These are phyloP conservation scores for Cladobotryum protrusum DNA, from an alignment of 2,329 filamentous ascomycete genomes.

Conservation along the genomic window DNA sequence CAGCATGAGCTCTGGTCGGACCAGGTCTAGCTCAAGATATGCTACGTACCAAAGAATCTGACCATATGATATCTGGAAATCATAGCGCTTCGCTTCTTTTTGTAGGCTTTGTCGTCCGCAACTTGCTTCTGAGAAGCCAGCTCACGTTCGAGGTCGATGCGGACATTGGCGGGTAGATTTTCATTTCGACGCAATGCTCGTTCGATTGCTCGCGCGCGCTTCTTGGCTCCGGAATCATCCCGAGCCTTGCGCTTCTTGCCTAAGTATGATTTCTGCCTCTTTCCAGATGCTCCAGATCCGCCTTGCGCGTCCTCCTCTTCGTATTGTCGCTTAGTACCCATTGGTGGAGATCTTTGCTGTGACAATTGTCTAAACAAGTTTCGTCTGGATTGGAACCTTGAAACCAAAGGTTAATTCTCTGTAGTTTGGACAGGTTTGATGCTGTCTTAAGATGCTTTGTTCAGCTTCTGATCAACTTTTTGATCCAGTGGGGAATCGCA, in stretches of 20 bases:
- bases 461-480: too few relatives aligned
- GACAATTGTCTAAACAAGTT: neutral
- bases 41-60: conserved; percentile 65
- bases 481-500: too few relatives aligned
- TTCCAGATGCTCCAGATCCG: conserved; percentile 12
- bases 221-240: conserved; percentile 57
- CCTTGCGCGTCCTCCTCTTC: conserved; percentile 20
- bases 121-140: conserved; percentile 60
- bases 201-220: conserved; percentile 63
- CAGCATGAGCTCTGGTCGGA: conserved; percentile 2
- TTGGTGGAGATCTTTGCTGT: conserved; percentile 9
- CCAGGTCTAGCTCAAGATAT: neutral
- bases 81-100: conserved; percentile 61
- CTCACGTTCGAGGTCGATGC: conserved; percentile 66
- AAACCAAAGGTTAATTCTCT: neutral
- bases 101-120: conserved; percentile 51
- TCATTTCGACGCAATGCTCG: conserved; percentile 56
- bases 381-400: neutral
- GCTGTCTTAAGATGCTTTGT: too few relatives aligned
- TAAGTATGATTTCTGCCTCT: conserved; percentile 29
- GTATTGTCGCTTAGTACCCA: conserved; percentile 28
- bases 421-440: too few relatives aligned
- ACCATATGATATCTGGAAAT: conserved; percentile 79
- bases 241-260: conserved; percentile 36
- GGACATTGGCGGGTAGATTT: conserved; percentile 61